These are phyloP conservation scores for Hydnomerulius pinastri DNA, from an alignment of 768 basidiomycete genomes.

Conservation along the genomic window DNA sequence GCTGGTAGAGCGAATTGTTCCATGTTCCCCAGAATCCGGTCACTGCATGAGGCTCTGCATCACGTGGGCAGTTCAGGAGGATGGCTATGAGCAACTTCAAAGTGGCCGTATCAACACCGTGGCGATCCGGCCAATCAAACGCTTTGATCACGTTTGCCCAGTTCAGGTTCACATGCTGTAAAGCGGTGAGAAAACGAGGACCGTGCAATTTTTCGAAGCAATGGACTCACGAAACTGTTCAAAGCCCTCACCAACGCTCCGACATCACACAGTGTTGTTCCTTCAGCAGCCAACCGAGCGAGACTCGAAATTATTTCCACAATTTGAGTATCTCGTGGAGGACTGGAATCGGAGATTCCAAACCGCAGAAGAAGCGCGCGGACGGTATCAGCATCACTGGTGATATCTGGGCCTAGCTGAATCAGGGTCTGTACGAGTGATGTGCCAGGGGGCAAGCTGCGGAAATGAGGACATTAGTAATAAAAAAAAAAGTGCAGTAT, in stretches of 20 bases:
- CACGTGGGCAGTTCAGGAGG: conserved; percentile 78
- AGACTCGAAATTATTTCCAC: conserved; percentile 71
- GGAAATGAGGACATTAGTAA: conserved; percentile 14
- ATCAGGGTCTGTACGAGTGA: conserved; percentile 75
- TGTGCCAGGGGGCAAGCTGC: conserved; percentile 65
- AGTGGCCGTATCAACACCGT: conserved; percentile 86
- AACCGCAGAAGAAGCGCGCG: conserved; percentile 73
- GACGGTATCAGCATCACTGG: conserved; percentile 69
- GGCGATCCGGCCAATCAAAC: conserved; percentile 83
- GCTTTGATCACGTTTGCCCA: conserved; percentile 84
- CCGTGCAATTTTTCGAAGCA: background rate
- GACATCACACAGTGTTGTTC: conserved; percentile 71
- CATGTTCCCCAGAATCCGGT: conserved; percentile 85
- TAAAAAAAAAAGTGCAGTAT: conserved; percentile 12
- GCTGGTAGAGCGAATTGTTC: conserved; percentile 83
- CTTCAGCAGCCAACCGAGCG: conserved; percentile 71
- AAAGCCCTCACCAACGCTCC: conserved; percentile 72
- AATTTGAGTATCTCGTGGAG: conserved; percentile 70
- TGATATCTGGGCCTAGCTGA: conserved; percentile 79
- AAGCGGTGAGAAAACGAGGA: conserved; percentile 13
- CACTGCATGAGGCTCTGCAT: conserved; percentile 76
- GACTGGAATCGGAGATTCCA: conserved; percentile 69
- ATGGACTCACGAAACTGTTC: conserved; percentile 67
- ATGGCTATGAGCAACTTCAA: conserved; percentile 88
- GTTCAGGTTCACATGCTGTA: conserved; percentile 64